phyloP scores from a whole-genome alignment of 768 basidiomycete species.

The Amanita exitialis region DNA sequence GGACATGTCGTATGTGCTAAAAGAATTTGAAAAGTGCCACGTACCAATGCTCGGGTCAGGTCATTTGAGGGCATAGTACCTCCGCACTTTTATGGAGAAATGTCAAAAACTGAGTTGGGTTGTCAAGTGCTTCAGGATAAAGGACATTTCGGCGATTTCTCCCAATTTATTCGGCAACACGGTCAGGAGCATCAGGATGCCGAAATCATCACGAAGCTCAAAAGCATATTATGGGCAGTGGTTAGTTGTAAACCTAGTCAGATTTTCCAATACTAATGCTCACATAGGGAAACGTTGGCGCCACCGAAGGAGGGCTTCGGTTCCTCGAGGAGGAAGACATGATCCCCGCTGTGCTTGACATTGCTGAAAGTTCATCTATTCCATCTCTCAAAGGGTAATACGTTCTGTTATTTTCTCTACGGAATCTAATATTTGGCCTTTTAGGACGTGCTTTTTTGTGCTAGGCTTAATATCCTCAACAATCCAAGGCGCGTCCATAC shows the following conservation, averaged over 20 bases:
- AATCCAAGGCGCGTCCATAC: slow-evolving; percentile 82
- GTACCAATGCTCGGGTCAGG: slow-evolving; percentile 20
- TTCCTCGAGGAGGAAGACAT: slow-evolving; percentile 96
- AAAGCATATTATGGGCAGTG: slow-evolving; percentile 95
- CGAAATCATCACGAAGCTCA: slow-evolving; percentile 80
- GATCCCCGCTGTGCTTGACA: slow-evolving; percentile 81
- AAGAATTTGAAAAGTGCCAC: neutral
- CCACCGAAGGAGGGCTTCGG: slow-evolving; percentile 82
- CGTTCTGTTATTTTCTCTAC: neutral
- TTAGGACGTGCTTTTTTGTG: slow-evolving; percentile 93
- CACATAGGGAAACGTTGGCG: slow-evolving; percentile 83
- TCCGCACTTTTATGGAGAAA: slow-evolving; percentile 95
- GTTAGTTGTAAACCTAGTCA: slow-evolving; percentile 38
- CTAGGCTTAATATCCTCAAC: slow-evolving; percentile 90
- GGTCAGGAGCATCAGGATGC: slow-evolving; percentile 76
- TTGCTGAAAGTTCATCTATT: slow-evolving; percentile 82
- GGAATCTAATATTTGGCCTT: neutral
- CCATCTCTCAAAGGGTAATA: slow-evolving; percentile 91
- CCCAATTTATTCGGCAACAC: slow-evolving; percentile 82
- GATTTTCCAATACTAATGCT: neutral
- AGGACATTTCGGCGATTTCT: slow-evolving; percentile 86
- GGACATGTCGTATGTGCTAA: slow-evolving; percentile 40
- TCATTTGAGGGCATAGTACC: slow-evolving; percentile 83
- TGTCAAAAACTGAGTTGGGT: slow-evolving; percentile 93
- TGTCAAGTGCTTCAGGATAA: slow-evolving; percentile 86